phyloP scores from a whole-genome alignment of 192 early-diverging fungal genomes.

The Coemansia javaensis region DNA sequence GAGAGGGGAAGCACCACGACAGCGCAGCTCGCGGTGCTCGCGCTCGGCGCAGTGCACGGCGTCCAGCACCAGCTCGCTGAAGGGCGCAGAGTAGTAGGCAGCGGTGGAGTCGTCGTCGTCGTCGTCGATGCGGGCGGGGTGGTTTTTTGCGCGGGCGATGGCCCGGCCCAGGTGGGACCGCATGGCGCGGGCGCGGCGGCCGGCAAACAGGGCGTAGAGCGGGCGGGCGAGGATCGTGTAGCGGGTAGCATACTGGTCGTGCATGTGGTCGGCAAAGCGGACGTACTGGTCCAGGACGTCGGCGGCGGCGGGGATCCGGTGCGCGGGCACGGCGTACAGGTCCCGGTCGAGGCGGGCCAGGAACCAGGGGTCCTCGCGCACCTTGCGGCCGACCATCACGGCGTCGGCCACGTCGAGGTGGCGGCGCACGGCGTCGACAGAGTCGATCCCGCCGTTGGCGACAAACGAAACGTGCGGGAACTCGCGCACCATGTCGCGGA shows the following conservation, averaged over 20 bases:
- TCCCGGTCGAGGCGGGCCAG: constrained; percentile 54
- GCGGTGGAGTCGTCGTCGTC: no score
- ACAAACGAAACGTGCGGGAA: constrained; percentile 56
- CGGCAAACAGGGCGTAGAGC: constrained; percentile 30
- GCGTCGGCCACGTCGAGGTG: constrained; percentile 55
- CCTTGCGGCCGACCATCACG: constrained; percentile 68
- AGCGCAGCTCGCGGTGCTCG: no score
- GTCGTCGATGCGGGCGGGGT: no score
- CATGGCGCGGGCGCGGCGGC: constrained; percentile 27
- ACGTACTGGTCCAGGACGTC: constrained; percentile 23
- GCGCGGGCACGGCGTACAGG: constrained; percentile 15
- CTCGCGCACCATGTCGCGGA: constrained; percentile 48
- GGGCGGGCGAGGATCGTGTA: constrained; percentile 38
- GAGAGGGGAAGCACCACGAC: no score
- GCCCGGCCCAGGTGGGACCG: constrained; percentile 14
- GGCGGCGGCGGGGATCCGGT: not conserved
- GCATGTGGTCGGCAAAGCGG: constrained; percentile 26
- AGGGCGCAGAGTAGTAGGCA: no score
- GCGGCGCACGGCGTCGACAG: constrained; percentile 38
- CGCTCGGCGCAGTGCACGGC: no score
- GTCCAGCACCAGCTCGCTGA: no score
- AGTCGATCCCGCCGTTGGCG: constrained; percentile 66
- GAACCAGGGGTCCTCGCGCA: constrained; percentile 66
- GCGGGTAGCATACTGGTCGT: constrained; percentile 14
- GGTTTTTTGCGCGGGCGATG: not conserved